Evolutionary conservation across 352 stramenopile genomes (phyloP), one percentile per base, ranked within the genome.

Genomic region (Phytophthora foliorum): DNA sequence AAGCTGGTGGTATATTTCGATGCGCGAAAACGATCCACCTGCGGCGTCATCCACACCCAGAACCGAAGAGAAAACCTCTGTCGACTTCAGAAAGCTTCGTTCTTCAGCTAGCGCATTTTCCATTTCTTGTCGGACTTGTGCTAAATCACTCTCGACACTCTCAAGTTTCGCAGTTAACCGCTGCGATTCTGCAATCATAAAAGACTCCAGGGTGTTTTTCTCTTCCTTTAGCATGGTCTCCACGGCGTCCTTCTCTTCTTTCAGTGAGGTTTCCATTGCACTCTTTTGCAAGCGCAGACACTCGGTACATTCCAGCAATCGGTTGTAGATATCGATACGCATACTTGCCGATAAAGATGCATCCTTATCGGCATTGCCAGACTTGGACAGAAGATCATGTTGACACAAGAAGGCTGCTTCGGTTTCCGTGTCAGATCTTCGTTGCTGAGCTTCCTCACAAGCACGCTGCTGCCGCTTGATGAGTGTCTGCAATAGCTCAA

Each of bases 301-400:
- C 16, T 63, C 55, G 2, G 19, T 25, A 42, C 49, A 46, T 16
- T 61, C 13, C 16, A 79, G 19, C 39, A 83, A 44, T 51, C 42
- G 49, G 14, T 58, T 71, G 60, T 86, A 83, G 16, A 83, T 63
- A 11, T 31, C 39, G 14, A 83, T 22, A 6, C 69, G 75, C 6
- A 32, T 46, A n/a, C 27, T 49, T n/a, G 56, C 49, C 7, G 70
- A 62, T 8, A 84, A 42, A 0, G 31, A 17, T 0, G 32, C 8
- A 9, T 25, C 6, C 50, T 34, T 22, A 1, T 60, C 22, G 17
- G 14, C 7, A 44, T 0, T 44, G 17, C 16, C 38, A 8, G 13
- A 6, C n/a, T 38, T 22, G 0, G 31, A 19, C 0, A 79, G 44
- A 14, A 84, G 60, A 5, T 54, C 51, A n/a, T 64, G 49, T 5